Conservation (phyloP, 257 asterid genomes). For the Ligustrum vulgare region DNA sequence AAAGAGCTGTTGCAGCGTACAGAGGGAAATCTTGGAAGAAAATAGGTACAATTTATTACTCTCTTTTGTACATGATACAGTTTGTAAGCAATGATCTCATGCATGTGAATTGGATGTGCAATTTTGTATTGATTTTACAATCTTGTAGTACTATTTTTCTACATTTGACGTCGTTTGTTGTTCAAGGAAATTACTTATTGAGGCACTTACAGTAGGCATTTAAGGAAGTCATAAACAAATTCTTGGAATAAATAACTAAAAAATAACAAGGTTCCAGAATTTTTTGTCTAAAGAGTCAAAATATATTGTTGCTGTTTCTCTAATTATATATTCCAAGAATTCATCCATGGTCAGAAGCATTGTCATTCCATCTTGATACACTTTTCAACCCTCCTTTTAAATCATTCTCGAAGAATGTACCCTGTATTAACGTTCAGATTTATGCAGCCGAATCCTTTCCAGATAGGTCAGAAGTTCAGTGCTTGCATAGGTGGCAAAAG, state of each 20-base stretch:
- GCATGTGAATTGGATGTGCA: constrained; percentile 15
- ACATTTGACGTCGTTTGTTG: neutral
- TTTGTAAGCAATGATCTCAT: neutral
- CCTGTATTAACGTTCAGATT: constrained; percentile 29
- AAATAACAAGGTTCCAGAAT: neutral
- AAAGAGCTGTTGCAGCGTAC: constrained; percentile 73
- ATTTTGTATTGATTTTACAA: constrained; percentile 18
- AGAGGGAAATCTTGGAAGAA: constrained; percentile 97
- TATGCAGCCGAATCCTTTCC: constrained; percentile 91
- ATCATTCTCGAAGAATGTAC: constrained; percentile 12
- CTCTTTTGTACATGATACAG: constrained; percentile 20
- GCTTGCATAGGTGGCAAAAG: constrained; percentile 99
- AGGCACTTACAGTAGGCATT: constrained; percentile 9
- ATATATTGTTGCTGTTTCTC: neutral
- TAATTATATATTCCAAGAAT: constrained; percentile 5
- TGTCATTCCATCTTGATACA: constrained; percentile 17
- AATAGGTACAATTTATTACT: constrained; percentile 61
- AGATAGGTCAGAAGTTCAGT: constrained; percentile 98
- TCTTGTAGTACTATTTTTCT: neutral
- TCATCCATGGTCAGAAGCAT: constrained; percentile 1
- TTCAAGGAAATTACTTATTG: neutral
- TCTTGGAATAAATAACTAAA: too few relatives aligned
- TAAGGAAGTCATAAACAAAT: neutral
- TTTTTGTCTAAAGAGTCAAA: neutral
- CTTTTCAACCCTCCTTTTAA: neutral